Evolutionary conservation across 2,329 filamentous ascomycete genomes (phyloP).

Genomic region (Pseudogymnoascus verrucosus): DNA sequence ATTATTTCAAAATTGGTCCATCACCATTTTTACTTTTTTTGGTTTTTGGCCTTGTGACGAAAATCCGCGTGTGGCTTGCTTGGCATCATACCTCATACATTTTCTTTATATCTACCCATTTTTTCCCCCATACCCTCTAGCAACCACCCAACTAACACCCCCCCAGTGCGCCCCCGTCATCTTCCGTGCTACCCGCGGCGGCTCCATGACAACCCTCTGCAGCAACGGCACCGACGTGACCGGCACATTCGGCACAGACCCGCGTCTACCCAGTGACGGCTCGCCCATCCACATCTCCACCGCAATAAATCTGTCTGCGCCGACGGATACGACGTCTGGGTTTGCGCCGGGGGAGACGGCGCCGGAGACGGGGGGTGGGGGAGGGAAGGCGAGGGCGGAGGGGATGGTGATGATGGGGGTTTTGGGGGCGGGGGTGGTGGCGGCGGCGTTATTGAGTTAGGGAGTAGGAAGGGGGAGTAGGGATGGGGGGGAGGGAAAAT

Average conservation of each 20-base stretch:
- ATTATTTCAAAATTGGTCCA: not conserved
- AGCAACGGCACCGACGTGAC: not conserved
- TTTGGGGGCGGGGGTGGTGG: not conserved
- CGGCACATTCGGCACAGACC: not conserved
- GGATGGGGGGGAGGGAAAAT: not conserved
- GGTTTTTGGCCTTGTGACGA: not conserved
- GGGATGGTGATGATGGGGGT: not conserved
- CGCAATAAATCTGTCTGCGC: not conserved
- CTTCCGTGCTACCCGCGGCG: slow-evolving; percentile 2
- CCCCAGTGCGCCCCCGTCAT: not conserved
- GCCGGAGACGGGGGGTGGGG: not conserved
- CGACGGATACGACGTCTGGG: not conserved
- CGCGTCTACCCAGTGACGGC: not conserved
- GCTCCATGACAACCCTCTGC: slow-evolving; percentile 6
- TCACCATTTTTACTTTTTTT: not conserved
- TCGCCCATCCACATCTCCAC: not conserved
- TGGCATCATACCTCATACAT: not conserved
- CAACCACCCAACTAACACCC: not conserved
- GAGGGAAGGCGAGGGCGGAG: not conserved
- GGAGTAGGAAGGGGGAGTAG: not conserved
- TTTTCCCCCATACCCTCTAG: not conserved
- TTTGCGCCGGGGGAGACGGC: not conserved
- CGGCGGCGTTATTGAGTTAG: too few species aligned
- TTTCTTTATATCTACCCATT: not conserved
- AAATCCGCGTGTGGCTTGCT: not conserved